Conservation (phyloP, 345 rosid genomes). For the Lenwebbia sp. region DNA sequence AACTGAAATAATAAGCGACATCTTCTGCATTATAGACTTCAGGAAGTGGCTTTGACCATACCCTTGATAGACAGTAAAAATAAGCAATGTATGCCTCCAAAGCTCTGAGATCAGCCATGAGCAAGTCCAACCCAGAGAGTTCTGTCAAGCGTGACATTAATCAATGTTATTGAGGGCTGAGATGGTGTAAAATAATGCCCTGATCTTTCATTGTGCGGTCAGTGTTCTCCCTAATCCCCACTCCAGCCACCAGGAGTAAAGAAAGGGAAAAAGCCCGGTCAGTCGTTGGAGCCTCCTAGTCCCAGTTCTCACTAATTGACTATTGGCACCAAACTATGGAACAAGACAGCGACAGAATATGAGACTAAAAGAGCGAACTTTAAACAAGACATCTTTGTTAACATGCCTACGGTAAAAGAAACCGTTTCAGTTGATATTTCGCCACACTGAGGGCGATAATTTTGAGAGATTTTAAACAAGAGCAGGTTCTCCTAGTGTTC, state of each 20-base stretch:
- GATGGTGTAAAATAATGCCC: background rate
- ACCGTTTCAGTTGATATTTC: background rate
- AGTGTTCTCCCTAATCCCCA: background rate
- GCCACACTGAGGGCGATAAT: background rate
- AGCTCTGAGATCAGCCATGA: slow-evolving; percentile 93
- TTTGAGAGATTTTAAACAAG: background rate
- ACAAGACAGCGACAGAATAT: background rate
- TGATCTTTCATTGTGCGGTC: background rate
- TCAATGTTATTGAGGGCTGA: background rate
- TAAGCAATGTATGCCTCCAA: slow-evolving; percentile 64
- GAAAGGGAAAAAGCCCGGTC: background rate
- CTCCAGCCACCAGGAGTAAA: background rate
- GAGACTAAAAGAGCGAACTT: background rate
- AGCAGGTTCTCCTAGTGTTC: background rate
- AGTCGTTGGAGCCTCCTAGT: background rate
- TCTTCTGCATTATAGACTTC: slow-evolving; percentile 68
- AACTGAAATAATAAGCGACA: slow-evolving; percentile 68
- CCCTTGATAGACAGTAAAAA: slow-evolving; percentile 47
- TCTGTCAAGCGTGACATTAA: slow-evolving; percentile 27
- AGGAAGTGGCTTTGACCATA: slow-evolving; percentile 91
- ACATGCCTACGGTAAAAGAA: background rate
- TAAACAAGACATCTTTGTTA: background rate
- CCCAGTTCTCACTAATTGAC: background rate
- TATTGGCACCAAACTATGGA: background rate
- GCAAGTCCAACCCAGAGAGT: slow-evolving; percentile 68